Base-by-base conservation (phyloP, 1,284 basidiomycete genomes). In the Tausonia pullulans region DNA sequence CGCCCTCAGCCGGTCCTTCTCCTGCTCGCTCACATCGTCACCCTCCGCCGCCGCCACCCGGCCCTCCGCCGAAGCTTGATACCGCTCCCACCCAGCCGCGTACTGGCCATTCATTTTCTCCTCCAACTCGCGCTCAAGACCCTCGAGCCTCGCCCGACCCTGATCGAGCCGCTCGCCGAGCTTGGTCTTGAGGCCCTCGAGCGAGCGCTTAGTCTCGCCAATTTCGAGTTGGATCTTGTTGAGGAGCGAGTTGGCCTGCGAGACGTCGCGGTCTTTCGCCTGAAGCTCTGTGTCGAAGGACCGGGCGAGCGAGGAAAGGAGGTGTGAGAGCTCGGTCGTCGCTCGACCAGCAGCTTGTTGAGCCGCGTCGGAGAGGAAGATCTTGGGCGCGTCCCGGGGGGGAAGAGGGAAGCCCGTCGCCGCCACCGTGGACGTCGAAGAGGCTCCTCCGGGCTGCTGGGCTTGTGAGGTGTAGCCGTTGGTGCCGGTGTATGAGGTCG, bases 271-370 rank as follows among this genome's bases (percentile, higher is more conserved):
- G 73, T 98, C 94, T 74, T 95, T 94, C 64, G 91, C 87, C 67
- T 84, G 82, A 39, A 98, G 80, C 77, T 98, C 96, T 68, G 87
- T 85, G 72, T 99, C 96, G 74, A 94, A 98, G 3, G 89, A 87
- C n/a, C 86, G 80, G 0, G 94, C 94, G 14, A 99, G 82, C 70
- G 84, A 87, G 70, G 94, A 90, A 69, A 99, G 81, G 81, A 98
- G 85, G 65, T 81, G 81, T 5, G 90, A 84, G 74, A 96, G 87
- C 69, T 96, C 90, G 65, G 86, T 86, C 41, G 93, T 82, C 70
- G 86, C 87, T 64, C 86, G 84, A 5, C 90, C 92, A 61, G 88
- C 89, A 1, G 92, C 89, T 69, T 86, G 84, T 74, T 95, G 90
- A 1, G 87, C 96, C 0, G 89, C 86, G 62, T 88, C 81, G 0